Base-by-base conservation (phyloP, 1,284 basidiomycete genomes). In the Marasmius sp. region DNA sequence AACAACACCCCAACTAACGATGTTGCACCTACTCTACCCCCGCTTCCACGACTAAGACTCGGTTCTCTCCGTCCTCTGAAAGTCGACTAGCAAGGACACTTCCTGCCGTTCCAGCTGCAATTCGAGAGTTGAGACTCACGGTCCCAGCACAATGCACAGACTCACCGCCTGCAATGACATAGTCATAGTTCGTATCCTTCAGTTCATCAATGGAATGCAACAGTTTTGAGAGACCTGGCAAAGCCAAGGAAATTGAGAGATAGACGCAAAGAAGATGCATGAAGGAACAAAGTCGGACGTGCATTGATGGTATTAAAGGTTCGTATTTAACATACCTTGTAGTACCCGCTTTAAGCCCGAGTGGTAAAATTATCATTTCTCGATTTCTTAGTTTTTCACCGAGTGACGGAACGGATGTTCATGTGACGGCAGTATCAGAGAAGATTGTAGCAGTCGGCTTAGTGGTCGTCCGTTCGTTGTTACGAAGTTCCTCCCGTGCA, bases 21-120 rank as follows among this genome's bases (percentile, higher is more conserved):
- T n/a, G 34, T n/a, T 37, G 34, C 36, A 49, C 41, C 27, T 16
- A 59, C 49, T 54, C 34, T 6, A 57, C 18, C 36, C 50, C 63
- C n/a, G 63, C 63, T 59, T 64, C 63, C 16, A 64, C 48, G 18
- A 64, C 55, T n/a, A 64, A 51, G 9, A 64, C 63, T 6, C 14
- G 43, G 18, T 49, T 33, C 7, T 56, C 55, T 16, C 18, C 11
- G 34, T 62, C 43, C 54, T 64, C 61, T 16, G 63, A 39, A n/a
- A 64, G 57, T 14, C 63, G 45, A 39, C 54, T 64, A 5, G 63
- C 63, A 4, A 64, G 33, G 11, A 64, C 61, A 38, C 51, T 58
- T 14, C 63, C 63, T 5, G 61, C 60, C 11, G 61, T 61, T n/a
- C 63, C 63, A 18, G 52, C 51, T 60, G 34, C 4, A 54, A n/a